These are phyloP conservation scores for Rutstroemia sp. DNA, from an alignment of 2,329 filamentous ascomycete species.

Conservation along the genomic window DNA sequence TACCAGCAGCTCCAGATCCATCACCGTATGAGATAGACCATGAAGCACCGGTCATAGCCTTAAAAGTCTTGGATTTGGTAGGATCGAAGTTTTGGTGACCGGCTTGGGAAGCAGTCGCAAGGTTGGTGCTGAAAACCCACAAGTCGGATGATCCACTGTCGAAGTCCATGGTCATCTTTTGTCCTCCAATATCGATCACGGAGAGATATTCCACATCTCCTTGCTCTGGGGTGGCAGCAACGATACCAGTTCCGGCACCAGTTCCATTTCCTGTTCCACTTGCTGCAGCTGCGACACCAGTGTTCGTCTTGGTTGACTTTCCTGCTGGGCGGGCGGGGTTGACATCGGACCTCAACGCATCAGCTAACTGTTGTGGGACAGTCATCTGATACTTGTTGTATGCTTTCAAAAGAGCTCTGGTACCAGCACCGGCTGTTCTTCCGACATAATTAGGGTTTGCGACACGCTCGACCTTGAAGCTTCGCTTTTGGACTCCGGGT, in stretches of 20 bases:
- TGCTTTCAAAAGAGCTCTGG: conserved; percentile 52
- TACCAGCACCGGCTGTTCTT: conserved; percentile 24
- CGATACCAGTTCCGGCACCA: conserved; percentile 43
- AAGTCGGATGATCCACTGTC: conserved; percentile 31
- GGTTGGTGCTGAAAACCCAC: conserved; percentile 31
- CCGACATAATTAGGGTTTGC: conserved; percentile 38
- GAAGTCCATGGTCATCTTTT: conserved; percentile 29
- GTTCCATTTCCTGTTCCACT: conserved; percentile 23
- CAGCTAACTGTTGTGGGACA: conserved; percentile 37
- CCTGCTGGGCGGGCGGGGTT: conserved; percentile 8
- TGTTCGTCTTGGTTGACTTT: conserved; percentile 6
- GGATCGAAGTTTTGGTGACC: conserved; percentile 29
- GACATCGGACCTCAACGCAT: conserved; percentile 24
- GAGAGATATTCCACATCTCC: conserved; percentile 26
- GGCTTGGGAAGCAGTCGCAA: conserved; percentile 22
- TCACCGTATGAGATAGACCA: conserved; percentile 33
- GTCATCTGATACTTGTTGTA: conserved; percentile 60
- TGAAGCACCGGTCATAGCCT: conserved; percentile 24
- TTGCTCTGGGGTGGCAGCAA: conserved; percentile 55
- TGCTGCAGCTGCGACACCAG: conserved; percentile 7
- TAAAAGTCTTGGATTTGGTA: conserved; percentile 25
- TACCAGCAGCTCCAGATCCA: conserved; percentile 32
- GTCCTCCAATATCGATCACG: conserved; percentile 26
- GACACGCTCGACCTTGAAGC: conserved; percentile 28
- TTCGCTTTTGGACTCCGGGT: conserved; percentile 33